These are phyloP conservation scores for Trichoderma asperellum DNA, from an alignment of 2,329 filamentous ascomycete species.

Conservation along the genomic window DNA sequence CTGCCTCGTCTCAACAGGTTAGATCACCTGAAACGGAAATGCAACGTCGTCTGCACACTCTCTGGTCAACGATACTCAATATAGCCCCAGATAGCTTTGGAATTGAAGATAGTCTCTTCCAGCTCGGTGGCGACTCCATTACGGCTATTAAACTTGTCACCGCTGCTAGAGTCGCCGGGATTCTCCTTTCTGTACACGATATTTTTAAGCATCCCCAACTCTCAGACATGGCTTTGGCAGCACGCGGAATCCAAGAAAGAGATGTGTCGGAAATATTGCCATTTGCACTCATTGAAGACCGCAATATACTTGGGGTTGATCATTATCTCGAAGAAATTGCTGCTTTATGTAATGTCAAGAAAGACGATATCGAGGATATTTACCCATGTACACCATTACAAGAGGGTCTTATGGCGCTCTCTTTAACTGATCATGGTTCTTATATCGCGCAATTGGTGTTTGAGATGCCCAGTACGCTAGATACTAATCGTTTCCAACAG, in stretches of 20 bases:
- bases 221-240: too few species aligned
- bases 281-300: not conserved
- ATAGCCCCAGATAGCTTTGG: too few species aligned
- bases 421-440: not conserved
- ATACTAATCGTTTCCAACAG: slow-evolving; percentile 11
- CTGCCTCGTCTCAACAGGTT: too few species aligned
- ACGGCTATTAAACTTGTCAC: not conserved
- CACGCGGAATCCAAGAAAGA: too few species aligned
- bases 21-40: too few species aligned
- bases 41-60: too few species aligned
- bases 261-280: too few species aligned
- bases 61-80: too few species aligned
- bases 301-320: not conserved
- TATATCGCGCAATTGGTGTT: slow-evolving; percentile 5
- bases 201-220: not conserved
- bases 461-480: not conserved
- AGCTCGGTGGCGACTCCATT: not conserved
- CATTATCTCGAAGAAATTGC: not conserved
- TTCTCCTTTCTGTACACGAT: not conserved
- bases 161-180: not conserved
- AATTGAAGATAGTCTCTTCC: not conserved
- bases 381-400: slow-evolving; percentile 46
- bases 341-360: not conserved
- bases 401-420: slow-evolving; percentile 42
- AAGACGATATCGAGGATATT: slow-evolving; percentile 33